Evolutionary conservation across 306 rosid species (phyloP), one percentile per base, ranked within the genome.

Genomic region (Hippophae gyantsensis): DNA sequence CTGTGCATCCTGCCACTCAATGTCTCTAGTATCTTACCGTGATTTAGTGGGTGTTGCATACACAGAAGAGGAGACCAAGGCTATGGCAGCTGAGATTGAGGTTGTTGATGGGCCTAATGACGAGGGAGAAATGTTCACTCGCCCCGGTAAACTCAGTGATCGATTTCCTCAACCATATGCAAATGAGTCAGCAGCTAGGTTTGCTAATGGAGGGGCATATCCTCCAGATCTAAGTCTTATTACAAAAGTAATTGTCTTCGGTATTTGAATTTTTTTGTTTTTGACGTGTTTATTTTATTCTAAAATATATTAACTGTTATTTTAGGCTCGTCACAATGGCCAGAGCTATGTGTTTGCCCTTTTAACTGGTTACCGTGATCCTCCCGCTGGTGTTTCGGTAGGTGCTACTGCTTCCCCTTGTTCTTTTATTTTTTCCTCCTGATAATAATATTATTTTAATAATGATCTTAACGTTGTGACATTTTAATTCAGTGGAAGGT

Each of bases 41-140:
- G 99, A 92, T 79, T 82, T 92, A 95, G 99, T 92, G 74, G 96
- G 95, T 56, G 87, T 92, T 38, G 98, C 98, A 49, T 92, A 92
- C 67, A 92, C 98, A 7, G 98, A 92, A 78, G 98, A 87, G 47
- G 98, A 92, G 79, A 85, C 86, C 47, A 92, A 92, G 77, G 99
- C 89, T 42, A 88, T 92, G 96, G 99, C 99, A 6, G 95, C 99
- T 64, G 99, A 92, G 79, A 92, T 92, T 88, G 99, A 92, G 81
- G 99, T 92, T 56, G 79, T 48, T 63, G 99, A 92, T 78, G 99
- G 99, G 61, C 99, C 96, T 55, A 92, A 92, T 62, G 99, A 92
- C 49, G 99, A 92, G 88, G 96, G 99, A 57, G 96, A 92, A 88
- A 83, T 88, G 96, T 92, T 85, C 68, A 69, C 96, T 40, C 96